These are phyloP conservation scores for Penicillium sp. DNA, from an alignment of 2,329 filamentous ascomycete genomes.

Conservation along the genomic window DNA sequence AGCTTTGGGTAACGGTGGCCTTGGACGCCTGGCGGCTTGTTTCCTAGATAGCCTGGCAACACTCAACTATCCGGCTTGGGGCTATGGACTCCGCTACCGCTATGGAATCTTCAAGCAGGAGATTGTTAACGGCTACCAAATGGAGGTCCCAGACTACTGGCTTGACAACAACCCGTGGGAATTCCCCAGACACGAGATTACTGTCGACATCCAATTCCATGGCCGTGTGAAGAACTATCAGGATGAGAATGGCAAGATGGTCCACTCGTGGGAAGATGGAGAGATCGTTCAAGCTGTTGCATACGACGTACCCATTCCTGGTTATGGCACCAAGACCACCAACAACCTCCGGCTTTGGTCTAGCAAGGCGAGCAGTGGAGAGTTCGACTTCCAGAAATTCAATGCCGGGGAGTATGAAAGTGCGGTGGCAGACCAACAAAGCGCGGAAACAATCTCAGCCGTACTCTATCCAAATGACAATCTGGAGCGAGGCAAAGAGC, in stretches of 20 bases:
- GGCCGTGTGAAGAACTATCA: constrained; percentile 69
- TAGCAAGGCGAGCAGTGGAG: constrained; percentile 91
- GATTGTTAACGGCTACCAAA: constrained; percentile 95
- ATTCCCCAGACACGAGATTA: constrained; percentile 91
- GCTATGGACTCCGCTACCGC: constrained; percentile 89
- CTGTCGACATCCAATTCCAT: constrained; percentile 95
- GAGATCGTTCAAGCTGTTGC: constrained; percentile 89
- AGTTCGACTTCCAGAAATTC: constrained; percentile 99
- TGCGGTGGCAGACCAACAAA: constrained; percentile 95
- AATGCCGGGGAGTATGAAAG: constrained; percentile 97
- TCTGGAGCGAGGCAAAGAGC: constrained; percentile 90
- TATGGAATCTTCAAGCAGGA: constrained; percentile 99
- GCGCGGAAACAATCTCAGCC: constrained; percentile 96
- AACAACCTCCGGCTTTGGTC: constrained; percentile 98
- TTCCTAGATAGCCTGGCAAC: constrained; percentile 95
- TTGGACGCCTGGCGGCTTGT: constrained; percentile 90
- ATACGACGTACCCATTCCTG: constrained; percentile 88
- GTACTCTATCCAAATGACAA: constrained; percentile 98
- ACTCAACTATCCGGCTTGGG: constrained; percentile 94
- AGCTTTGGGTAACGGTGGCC: constrained; percentile 89
- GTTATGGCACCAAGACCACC: constrained; percentile 80
- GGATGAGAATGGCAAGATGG: constrained; percentile 70
- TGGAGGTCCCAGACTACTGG: constrained; percentile 98
- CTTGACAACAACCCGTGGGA: constrained; percentile 99
- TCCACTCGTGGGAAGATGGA: constrained; percentile 80